A percentile compares a stretch with the other conserved stretches of the same genome.
Conservation (phyloP, 1,284 basidiomycete genomes). For the Ustilago esculenta region DNA sequence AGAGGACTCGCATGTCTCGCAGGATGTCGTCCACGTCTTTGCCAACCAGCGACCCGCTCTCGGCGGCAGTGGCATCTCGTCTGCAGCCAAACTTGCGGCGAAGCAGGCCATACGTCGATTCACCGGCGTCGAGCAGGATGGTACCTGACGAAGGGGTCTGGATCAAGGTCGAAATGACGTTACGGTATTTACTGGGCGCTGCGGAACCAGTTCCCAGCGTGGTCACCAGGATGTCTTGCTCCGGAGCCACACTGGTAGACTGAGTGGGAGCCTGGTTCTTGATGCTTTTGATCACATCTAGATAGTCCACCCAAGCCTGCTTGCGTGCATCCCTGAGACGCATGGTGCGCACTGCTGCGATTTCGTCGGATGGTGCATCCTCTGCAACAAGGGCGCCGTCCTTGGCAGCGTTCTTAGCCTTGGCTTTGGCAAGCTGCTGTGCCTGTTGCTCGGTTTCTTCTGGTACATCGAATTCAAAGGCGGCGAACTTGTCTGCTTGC, state of each 20-base stretch:
- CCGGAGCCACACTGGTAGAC: not conserved
- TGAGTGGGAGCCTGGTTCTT: conserved; percentile 1
- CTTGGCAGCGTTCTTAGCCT: conserved; percentile 23
- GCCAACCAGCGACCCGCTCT: conserved; percentile 12
- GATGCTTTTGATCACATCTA: conserved; percentile 46
- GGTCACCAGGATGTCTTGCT: conserved; percentile 74
- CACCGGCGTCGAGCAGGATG: conserved; percentile 87
- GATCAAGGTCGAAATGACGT: conserved; percentile 62
- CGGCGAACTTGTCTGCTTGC: conserved; percentile 29
- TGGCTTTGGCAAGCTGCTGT: conserved; percentile 54
- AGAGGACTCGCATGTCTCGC: conserved; percentile 80
- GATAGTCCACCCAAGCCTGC: conserved; percentile 49
- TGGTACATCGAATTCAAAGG: conserved; percentile 68
- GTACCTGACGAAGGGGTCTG: conserved; percentile 54
- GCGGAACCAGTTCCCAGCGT: conserved; percentile 90
- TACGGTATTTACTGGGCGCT: conserved; percentile 73
- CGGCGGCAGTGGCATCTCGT: conserved; percentile 25
- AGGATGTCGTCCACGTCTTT: conserved; percentile 67
- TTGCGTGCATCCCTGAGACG: conserved; percentile 44
- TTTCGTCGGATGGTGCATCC: conserved; percentile 24
- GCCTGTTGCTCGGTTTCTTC: conserved; percentile 71
- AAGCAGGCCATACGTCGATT: conserved; percentile 91
- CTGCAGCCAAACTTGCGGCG: conserved; percentile 76
- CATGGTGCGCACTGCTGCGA: conserved; percentile 25
- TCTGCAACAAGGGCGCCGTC: conserved; percentile 29